Evolutionary conservation across 352 stramenopile species (phyloP).

Genomic region (Globisporangium nunn): DNA sequence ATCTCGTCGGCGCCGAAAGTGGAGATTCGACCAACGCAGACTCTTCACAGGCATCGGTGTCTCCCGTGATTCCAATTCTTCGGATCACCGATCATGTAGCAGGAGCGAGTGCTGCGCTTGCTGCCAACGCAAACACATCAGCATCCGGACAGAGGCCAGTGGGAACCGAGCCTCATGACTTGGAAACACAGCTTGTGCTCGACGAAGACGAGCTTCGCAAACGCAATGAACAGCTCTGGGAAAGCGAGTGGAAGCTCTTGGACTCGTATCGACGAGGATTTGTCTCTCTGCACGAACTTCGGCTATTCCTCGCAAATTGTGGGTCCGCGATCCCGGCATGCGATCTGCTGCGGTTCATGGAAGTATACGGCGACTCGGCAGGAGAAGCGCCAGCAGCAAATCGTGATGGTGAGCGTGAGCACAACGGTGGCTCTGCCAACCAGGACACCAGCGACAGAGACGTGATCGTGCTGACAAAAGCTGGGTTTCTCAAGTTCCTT

Average conservation of each 20-base stretch:
- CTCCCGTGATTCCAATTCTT: neutral
- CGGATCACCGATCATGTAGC: neutral
- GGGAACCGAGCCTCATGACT: neutral
- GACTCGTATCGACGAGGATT: slow-evolving; percentile 39
- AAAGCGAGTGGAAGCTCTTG: slow-evolving; percentile 50
- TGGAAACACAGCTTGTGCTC: neutral
- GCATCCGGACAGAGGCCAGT: neutral
- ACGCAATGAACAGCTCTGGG: slow-evolving; percentile 25
- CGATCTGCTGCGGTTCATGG: slow-evolving; percentile 47
- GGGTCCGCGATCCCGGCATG: slow-evolving; percentile 25
- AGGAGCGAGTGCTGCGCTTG: neutral
- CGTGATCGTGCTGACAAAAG: slow-evolving; percentile 32
- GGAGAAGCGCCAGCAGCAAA: slow-evolving; percentile 2
- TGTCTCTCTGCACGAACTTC: slow-evolving; percentile 36
- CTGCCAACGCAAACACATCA: neutral
- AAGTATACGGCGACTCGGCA: slow-evolving; percentile 36
- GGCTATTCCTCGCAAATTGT: slow-evolving; percentile 40
- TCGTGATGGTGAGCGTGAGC: neutral
- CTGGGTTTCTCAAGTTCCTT: slow-evolving; percentile 43
- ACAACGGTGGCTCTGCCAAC: too few species aligned
- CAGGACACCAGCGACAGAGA: slow-evolving; percentile 10
- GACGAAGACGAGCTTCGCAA: slow-evolving; percentile 18
- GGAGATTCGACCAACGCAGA: neutral
- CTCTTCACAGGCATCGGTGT: neutral
- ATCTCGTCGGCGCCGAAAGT: neutral